A percentile compares a stretch with the other conserved stretches of the same genome.
phyloP scores from a whole-genome alignment of 768 basidiomycete genomes.

The Gloeophyllum trabeum region DNA sequence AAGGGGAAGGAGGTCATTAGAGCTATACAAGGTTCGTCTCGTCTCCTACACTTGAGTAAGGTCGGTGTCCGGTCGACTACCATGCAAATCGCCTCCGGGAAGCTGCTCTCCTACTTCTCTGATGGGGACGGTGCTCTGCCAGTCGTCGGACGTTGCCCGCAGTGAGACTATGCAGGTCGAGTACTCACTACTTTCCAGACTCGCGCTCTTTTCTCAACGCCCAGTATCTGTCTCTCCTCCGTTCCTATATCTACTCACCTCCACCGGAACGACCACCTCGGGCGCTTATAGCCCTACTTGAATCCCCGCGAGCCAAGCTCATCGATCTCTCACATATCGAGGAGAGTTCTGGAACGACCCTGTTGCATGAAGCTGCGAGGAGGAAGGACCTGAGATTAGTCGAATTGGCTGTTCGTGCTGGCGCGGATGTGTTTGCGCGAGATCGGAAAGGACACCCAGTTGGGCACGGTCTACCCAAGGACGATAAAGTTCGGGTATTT shows the following conservation, averaged over 20 bases:
- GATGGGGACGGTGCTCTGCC: too few species aligned
- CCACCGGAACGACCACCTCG: constrained; percentile 19
- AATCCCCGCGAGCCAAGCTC: constrained; percentile 55
- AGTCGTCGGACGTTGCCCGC: too few species aligned
- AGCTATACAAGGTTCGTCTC: constrained; percentile 52
- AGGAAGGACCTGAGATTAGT: constrained; percentile 73
- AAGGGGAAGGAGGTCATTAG: constrained; percentile 53
- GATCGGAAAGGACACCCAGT: constrained; percentile 62
- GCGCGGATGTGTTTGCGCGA: constrained; percentile 82
- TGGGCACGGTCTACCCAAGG: constrained; percentile 60
- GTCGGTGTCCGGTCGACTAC: too few species aligned
- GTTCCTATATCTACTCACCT: constrained; percentile 61
- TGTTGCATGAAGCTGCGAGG: constrained; percentile 81
- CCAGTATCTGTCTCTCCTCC: constrained; percentile 61
- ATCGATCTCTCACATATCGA: constrained; percentile 78
- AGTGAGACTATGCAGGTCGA: too few species aligned
- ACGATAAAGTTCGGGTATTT: constrained; percentile 75
- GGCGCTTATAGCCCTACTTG: constrained; percentile 45
- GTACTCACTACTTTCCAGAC: constrained; percentile 30
- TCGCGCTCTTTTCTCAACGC: constrained; percentile 70
- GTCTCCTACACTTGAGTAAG: too few species aligned
- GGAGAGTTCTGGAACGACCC: constrained; percentile 59
- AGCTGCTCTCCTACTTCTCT: too few species aligned
- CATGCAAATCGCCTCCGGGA: too few species aligned
- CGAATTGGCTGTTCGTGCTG: constrained; percentile 75